Base-by-base conservation (phyloP, 1,284 basidiomycete genomes). In the Ceratobasidium sp. region DNA sequence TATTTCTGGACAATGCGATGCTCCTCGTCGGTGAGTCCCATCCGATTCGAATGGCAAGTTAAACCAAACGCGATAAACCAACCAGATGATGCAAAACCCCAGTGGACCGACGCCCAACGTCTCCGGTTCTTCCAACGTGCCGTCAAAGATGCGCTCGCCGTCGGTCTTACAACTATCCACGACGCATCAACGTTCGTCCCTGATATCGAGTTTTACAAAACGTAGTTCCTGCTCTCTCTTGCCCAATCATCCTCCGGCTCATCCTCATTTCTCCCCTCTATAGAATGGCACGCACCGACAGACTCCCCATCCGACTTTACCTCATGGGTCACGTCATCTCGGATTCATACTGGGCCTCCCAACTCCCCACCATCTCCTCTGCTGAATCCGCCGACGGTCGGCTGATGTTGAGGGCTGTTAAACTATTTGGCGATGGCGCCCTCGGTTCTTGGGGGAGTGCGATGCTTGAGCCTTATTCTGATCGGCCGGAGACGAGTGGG, bases 371-470 rank as follows among this genome's bases (percentile, higher is more conserved):
- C 15, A 73, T 73, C 2, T 62, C 59, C 1, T 44, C 70, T 13
- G 88, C 91, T 32, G 88, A 87, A 19, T 84, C 96, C 2, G 80
- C 89, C 43, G 85, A 91, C 78, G 88, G 86, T 5, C 88, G 90
- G 43, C 85, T 96, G 32, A 92, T 88, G 43, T 82, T 95, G n/a
- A 89, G 91, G 9, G 90, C 91, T 62, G 88, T 97, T 80, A 98
- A 98, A 83, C 86, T 98, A 1, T 93, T 95, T 81, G 88, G 90
- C 0, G 94, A 96, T 80, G 93, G 92, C 59, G 96, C 97, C 0
- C 88, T 98, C 1, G 96, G 96, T 0, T 95, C 93, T 0, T 95
- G 94, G 88, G 96, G 96, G 2, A 95, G 96, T 0, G 96, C 96
- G 0, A 87, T 98, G 77, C 86, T 95, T 19, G 89, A 92, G 54